phyloP scores from a whole-genome alignment of 2,329 filamentous ascomycete species.

The Fusarium setosum region DNA sequence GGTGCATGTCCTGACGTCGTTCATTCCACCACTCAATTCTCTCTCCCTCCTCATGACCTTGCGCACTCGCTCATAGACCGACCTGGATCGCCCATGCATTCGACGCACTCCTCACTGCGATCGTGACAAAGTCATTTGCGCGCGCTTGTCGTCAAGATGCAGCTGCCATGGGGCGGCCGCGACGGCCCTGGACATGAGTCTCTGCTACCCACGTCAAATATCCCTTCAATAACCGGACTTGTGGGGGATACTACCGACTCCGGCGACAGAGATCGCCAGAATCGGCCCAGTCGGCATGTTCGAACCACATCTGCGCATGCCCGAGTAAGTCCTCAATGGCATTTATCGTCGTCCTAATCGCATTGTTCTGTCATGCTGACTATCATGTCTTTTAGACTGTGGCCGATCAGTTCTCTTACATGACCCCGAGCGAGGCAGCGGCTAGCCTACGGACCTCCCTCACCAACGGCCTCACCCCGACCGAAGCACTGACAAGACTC shows the following conservation, averaged over 20 bases:
- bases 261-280: conserved; percentile 40
- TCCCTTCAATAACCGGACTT: conserved; percentile 48
- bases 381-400: conserved; percentile 54
- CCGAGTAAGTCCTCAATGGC: conserved; percentile 54
- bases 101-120: conserved; percentile 28
- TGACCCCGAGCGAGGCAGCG: conserved; percentile 84
- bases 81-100: conserved; percentile 34
- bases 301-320: conserved; percentile 67
- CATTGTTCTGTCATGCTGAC: conserved; percentile 1
- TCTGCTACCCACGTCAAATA: conserved; percentile 49
- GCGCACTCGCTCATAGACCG: conserved; percentile 33
- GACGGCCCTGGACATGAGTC: conserved; percentile 46
- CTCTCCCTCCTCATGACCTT: conserved; percentile 37
- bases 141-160: conserved; percentile 46
- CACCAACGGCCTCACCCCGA: conserved; percentile 80
- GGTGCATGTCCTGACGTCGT: conserved; percentile 28
- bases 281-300: conserved; percentile 50
- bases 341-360: neutral
- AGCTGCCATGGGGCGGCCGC: conserved; percentile 51
- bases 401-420: conserved; percentile 71
- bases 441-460: conserved; percentile 85
- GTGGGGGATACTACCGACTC: conserved; percentile 41
- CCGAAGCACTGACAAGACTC: conserved; percentile 83
- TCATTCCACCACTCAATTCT: conserved; percentile 17
- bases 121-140: conserved; percentile 28